These are phyloP conservation scores for Petunia axillaris DNA, from an alignment of 257 asterid species.

Conservation along the genomic window DNA sequence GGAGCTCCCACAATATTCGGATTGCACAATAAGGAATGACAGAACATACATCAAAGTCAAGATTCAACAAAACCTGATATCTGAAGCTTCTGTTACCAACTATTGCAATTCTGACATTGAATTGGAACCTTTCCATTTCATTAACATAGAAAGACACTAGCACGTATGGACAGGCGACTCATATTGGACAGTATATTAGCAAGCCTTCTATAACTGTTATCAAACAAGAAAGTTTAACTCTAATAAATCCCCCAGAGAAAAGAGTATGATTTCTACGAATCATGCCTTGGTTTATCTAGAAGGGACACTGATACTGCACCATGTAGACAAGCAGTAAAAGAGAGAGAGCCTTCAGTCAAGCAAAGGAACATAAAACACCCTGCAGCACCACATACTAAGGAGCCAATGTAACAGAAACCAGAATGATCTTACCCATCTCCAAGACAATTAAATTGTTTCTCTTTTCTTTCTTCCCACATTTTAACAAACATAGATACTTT, in stretches of 20 bases:
- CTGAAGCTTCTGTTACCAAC: not conserved
- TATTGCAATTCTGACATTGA: not conserved
- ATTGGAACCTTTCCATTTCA: not conserved
- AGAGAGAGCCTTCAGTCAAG: not conserved
- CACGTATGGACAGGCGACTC: no score
- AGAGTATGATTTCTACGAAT: not conserved
- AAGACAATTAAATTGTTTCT: not conserved
- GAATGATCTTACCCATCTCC: not conserved
- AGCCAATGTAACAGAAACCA: slow-evolving; percentile 9
- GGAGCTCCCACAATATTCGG: not conserved
- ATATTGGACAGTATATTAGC: not conserved
- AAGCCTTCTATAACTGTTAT: not conserved
- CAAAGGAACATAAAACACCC: not conserved
- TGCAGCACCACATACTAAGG: not conserved
- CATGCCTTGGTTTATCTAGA: not conserved
- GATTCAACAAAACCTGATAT: not conserved
- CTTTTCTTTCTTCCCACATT: not conserved
- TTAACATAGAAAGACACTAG: not conserved
- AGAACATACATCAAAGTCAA: not conserved
- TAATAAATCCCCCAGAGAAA: not conserved
- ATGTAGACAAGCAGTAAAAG: not conserved
- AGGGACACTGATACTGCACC: not conserved
- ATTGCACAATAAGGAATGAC: not conserved
- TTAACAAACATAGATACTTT: not conserved
- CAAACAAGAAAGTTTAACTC: slow-evolving; percentile 7